phyloP scores from a whole-genome alignment of 1,284 basidiomycete genomes.

The Mycosarcoma mackinlayi region DNA sequence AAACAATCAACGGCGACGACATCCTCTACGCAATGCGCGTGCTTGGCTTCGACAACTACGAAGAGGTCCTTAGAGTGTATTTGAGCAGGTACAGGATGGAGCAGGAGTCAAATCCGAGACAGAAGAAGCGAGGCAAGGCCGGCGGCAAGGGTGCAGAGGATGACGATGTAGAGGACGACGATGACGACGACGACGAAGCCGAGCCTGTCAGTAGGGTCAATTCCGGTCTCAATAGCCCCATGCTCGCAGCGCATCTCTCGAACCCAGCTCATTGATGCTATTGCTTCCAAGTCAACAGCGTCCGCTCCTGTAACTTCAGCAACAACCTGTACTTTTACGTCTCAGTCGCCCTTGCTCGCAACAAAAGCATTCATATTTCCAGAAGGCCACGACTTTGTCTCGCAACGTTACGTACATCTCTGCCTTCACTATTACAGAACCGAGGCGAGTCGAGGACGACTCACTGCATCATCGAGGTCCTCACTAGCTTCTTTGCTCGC shows the following conservation, averaged over 20 bases:
- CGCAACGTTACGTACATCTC: too few relatives aligned
- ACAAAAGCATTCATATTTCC: too few relatives aligned
- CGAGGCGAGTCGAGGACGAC: constrained; percentile 23
- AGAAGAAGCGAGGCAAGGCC: constrained; percentile 2
- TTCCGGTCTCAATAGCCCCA: constrained; percentile 9
- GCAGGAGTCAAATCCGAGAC: constrained; percentile 30
- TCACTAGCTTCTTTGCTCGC: constrained; percentile 1
- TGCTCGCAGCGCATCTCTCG: neutral
- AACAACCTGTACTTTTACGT: too few relatives aligned
- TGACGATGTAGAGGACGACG: neutral
- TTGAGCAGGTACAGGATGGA: constrained; percentile 74
- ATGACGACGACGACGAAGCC: constrained; percentile 2
- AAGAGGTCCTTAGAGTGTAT: constrained; percentile 87
- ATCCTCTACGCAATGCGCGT: constrained; percentile 87
- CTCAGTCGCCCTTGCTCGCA: too few relatives aligned
- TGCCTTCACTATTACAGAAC: constrained; percentile 12
- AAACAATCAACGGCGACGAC: constrained; percentile 86
- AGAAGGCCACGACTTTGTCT: too few relatives aligned
- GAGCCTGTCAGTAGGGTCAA: neutral
- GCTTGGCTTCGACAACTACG: constrained; percentile 94
- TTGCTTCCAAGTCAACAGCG: too few relatives aligned
- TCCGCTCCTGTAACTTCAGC: too few relatives aligned
- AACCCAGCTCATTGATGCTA: constrained; percentile 10
- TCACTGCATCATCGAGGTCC: too few relatives aligned
- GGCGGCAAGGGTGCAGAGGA: constrained; percentile 2